Percentiles rank a stretch among this genome's conserved stretches.
phyloP scores from a whole-genome alignment of 306 rosid genomes.

The Trichosanthes truncata region DNA sequence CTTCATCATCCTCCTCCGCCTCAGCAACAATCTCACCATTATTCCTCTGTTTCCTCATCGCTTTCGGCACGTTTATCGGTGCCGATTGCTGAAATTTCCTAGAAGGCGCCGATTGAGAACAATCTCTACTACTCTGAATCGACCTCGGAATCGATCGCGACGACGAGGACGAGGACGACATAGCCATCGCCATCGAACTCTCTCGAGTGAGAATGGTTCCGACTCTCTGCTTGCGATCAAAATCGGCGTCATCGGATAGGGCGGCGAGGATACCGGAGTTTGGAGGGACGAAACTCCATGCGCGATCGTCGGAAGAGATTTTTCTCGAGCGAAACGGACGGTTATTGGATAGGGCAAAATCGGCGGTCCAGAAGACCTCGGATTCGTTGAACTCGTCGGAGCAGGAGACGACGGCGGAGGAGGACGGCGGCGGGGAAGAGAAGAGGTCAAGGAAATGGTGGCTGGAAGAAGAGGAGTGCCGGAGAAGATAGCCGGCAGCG shows the following conservation, averaged over 20 bases:
- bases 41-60: slow-evolving; percentile 18
- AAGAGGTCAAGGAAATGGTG: slow-evolving; percentile 37
- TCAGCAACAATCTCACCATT: slow-evolving; percentile 21
- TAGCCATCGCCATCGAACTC: slow-evolving; percentile 15
- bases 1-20: slow-evolving; percentile 26
- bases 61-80: slow-evolving; percentile 56
- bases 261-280: slow-evolving; percentile 60
- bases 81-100: slow-evolving; percentile 61
- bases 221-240: not conserved
- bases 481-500: slow-evolving; percentile 21
- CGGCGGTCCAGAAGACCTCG: slow-evolving; percentile 60
- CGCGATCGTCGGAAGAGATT: not conserved
- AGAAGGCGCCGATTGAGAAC: slow-evolving; percentile 33
- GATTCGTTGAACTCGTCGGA: slow-evolving; percentile 64
- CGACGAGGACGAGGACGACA: slow-evolving; percentile 25
- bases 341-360: slow-evolving; percentile 25
- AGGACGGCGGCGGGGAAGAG: slow-evolving; percentile 24
- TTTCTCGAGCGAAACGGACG: not conserved
- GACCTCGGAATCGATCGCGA: slow-evolving; percentile 45
- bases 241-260: slow-evolving; percentile 23
- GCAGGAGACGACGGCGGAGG: slow-evolving; percentile 7
- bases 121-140: slow-evolving; percentile 21
- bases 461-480: slow-evolving; percentile 51
- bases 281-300: slow-evolving; percentile 11
- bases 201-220: slow-evolving; percentile 35